Percentiles rank a stretch among this genome's conserved stretches.
phyloP scores from a whole-genome alignment of 768 basidiomycete species.

The Neoboletus brunneissimus region DNA sequence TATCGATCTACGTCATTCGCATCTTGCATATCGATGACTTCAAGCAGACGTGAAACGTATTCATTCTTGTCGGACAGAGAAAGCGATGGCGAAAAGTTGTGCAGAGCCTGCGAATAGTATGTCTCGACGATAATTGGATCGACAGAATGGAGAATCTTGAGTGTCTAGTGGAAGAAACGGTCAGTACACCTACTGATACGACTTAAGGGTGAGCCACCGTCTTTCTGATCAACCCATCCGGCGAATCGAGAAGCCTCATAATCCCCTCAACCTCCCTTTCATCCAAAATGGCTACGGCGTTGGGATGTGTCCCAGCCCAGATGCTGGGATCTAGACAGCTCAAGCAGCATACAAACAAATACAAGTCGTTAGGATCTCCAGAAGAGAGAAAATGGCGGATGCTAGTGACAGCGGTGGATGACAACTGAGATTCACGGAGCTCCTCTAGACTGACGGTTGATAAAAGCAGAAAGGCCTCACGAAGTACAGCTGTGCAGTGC shows the following conservation, averaged over 20 bases:
- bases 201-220: constrained; percentile 43
- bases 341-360: constrained; percentile 66
- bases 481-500: constrained; percentile 27
- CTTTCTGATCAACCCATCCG: constrained; percentile 54
- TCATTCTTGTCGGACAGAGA: constrained; percentile 40
- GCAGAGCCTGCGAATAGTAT: constrained; percentile 47
- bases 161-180: constrained; percentile 43
- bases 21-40: constrained; percentile 48
- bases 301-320: constrained; percentile 66
- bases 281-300: constrained; percentile 55
- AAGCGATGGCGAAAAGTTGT: constrained; percentile 35
- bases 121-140: constrained; percentile 57
- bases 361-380: constrained; percentile 55
- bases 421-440: constrained; percentile 16
- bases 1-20: constrained; percentile 56
- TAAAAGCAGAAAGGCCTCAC: constrained; percentile 35
- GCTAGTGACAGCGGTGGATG: constrained; percentile 36
- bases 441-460: constrained; percentile 21
- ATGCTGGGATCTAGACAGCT: constrained; percentile 51
- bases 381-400: constrained; percentile 62
- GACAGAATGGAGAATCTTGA: constrained; percentile 54
- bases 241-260: constrained; percentile 63
- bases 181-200: not conserved
- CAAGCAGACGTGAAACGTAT: constrained; percentile 47
- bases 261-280: constrained; percentile 70